Evolutionary conservation across 805 yeast species (phyloP).

Genomic region (Kazachstania africana): DNA sequence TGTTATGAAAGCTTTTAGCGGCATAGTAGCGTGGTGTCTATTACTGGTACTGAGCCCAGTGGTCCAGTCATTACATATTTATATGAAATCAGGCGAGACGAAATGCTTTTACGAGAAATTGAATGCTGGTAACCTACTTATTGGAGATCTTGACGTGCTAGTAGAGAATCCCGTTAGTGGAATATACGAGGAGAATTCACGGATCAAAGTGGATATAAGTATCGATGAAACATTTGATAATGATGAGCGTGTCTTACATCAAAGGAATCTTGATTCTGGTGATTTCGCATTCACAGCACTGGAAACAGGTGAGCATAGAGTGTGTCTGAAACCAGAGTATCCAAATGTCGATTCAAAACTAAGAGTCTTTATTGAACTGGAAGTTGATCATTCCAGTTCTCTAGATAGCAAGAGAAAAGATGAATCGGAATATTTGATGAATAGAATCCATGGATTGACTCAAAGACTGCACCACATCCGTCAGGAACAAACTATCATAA

Average conservation of each 20-base stretch:
- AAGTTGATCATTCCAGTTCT: conserved; percentile 50
- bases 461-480: conserved; percentile 46
- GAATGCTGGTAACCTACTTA: conserved; percentile 65
- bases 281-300: conserved; percentile 72
- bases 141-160: conserved; percentile 63
- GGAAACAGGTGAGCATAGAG: conserved; percentile 74
- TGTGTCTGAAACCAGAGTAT: conserved; percentile 55
- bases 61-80: too few species aligned
- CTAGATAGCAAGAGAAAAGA: conserved; percentile 52
- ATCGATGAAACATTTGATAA: conserved; percentile 64
- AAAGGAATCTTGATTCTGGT: conserved; percentile 47
- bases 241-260: conserved; percentile 65
- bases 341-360: conserved; percentile 34
- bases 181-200: conserved; percentile 41
- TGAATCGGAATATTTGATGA: conserved; percentile 40
- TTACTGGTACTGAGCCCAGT: too few species aligned
- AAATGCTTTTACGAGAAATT: conserved; percentile 80
- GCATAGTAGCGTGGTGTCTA: too few species aligned
- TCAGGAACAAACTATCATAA: conserved; percentile 52
- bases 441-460: conserved; percentile 44
- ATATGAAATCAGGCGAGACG: conserved; percentile 61
- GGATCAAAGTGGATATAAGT: conserved; percentile 37
- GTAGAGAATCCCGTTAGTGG: conserved; percentile 38
- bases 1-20: too few species aligned
- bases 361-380: conserved; percentile 65